phyloP scores from a whole-genome alignment of 2,329 filamentous ascomycete genomes.

The Calycina herbarum region DNA sequence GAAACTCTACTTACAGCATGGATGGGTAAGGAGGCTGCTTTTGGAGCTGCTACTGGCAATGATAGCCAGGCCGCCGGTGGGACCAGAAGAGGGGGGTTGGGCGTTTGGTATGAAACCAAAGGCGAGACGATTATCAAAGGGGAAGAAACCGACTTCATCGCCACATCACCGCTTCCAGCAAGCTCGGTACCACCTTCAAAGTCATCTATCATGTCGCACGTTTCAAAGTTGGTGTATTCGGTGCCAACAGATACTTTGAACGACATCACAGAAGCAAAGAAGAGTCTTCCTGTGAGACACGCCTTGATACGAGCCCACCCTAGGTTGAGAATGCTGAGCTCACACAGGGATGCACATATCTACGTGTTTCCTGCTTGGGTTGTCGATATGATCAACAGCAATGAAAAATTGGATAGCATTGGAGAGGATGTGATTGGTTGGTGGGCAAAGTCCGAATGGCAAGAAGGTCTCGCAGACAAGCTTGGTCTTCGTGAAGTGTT shows the following conservation, averaged over 20 bases:
- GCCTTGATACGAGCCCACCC: slow-evolving; percentile 74
- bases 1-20: slow-evolving; percentile 84
- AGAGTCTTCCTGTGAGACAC: slow-evolving; percentile 72
- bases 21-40: slow-evolving; percentile 79
- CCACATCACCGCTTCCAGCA: slow-evolving; percentile 66
- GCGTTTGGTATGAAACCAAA: slow-evolving; percentile 90
- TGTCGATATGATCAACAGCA: slow-evolving; percentile 76
- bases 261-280: slow-evolving; percentile 75
- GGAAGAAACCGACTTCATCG: slow-evolving; percentile 91
- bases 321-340: slow-evolving; percentile 76
- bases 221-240: slow-evolving; percentile 80
- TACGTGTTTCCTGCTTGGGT: slow-evolving; percentile 95
- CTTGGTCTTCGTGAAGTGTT: slow-evolving; percentile 70
- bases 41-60: slow-evolving; percentile 58
- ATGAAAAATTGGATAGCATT: slow-evolving; percentile 82
- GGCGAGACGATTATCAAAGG: slow-evolving; percentile 75
- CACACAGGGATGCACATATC: slow-evolving; percentile 86
- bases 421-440: slow-evolving; percentile 90
- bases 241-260: slow-evolving; percentile 88
- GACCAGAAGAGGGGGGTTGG: slow-evolving; percentile 71
- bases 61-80: background rate
- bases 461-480: slow-evolving; percentile 76
- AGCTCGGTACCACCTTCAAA: slow-evolving; percentile 58
- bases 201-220: slow-evolving; percentile 63
- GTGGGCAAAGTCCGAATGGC: slow-evolving; percentile 96